Base-by-base conservation (phyloP, 148 eudicot species). In the Arbutus unedo region DNA sequence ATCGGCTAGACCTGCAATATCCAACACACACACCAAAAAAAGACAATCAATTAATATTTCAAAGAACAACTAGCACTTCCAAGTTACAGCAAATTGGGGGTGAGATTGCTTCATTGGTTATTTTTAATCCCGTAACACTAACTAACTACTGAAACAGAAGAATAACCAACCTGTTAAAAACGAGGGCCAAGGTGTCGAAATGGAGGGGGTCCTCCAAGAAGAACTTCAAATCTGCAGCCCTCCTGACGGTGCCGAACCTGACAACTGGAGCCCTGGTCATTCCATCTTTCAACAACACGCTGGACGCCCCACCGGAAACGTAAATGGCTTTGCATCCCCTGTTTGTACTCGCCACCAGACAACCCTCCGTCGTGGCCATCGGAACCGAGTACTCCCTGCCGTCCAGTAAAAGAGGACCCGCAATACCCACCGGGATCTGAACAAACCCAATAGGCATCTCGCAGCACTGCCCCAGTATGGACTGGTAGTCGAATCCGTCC, bases 241-340 rank as follows among this genome's bases (percentile, higher is more conserved):
- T 91, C 82, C 86, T 91, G 18, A 93, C 98, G 0, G 93, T 83
- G 53, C 81, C 78, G 47, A 94, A 94, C 88, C 96, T 85, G 55
- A 94, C 96, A 82, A 93, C 91, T 25, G 98, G 98, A 84, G 98
- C 98, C 83, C 98, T 89, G 41, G 93, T 94, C 96, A 94, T 94
- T 70, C 89, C 96, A 78, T 94, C 98, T 78, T 83, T 90, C 50
- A 94, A 79, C 21, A 94, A 67, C 60, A 88, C 79, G 56, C 92
- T 88, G 19, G 86, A 82, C 2, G 98, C 98, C 1, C 98, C 96
- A 18, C 98, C 96, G 1, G 92, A 91, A 1, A 79, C 87, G 62
- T 86, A 80, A 21, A 94, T 93, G 4, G 98, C 96, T 82, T 94
- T 94, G 81, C 98, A 94, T 6, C 98, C 98, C 74, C 96, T 86